Evolutionary conservation across 345 rosid species (phyloP).

Genomic region (Salix suchowensis): DNA sequence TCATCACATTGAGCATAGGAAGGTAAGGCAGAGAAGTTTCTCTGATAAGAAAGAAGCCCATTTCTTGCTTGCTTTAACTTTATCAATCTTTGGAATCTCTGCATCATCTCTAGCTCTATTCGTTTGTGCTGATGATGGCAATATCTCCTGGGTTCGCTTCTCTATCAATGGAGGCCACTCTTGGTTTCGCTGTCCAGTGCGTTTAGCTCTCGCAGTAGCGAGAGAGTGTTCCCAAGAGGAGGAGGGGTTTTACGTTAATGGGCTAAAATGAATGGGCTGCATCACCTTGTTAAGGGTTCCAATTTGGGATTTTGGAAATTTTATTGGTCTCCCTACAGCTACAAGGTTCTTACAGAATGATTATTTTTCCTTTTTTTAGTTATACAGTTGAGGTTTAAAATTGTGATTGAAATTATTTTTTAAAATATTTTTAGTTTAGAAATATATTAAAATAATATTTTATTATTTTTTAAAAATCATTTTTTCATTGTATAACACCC

Average conservation of each 20-base stretch:
- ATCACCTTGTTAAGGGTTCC: too few species aligned
- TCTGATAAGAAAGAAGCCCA: constrained; percentile 29
- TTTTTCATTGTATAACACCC: too few species aligned
- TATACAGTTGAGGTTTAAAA: too few species aligned
- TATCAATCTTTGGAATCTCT: constrained; percentile 43
- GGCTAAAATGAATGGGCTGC: neutral
- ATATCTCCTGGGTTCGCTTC: neutral
- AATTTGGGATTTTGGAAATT: too few species aligned
- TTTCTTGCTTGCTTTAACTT: constrained; percentile 30
- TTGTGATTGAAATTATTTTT: too few species aligned
- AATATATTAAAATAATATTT: too few species aligned
- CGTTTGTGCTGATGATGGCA: neutral
- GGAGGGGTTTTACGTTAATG: neutral
- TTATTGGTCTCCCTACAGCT: too few species aligned
- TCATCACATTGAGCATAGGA: constrained; percentile 40
- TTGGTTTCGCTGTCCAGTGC: neutral
- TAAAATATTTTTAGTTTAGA: too few species aligned
- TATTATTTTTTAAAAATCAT: too few species aligned
- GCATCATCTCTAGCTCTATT: constrained; percentile 32
- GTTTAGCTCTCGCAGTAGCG: neutral
- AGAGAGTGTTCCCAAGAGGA: neutral
- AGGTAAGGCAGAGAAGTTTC: constrained; percentile 65
- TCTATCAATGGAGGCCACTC: neutral
- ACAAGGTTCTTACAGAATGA: too few species aligned
- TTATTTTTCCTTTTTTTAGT: too few species aligned